Evolutionary conservation across 2,329 filamentous ascomycete species (phyloP).

Genomic region (Alternaria solani): DNA sequence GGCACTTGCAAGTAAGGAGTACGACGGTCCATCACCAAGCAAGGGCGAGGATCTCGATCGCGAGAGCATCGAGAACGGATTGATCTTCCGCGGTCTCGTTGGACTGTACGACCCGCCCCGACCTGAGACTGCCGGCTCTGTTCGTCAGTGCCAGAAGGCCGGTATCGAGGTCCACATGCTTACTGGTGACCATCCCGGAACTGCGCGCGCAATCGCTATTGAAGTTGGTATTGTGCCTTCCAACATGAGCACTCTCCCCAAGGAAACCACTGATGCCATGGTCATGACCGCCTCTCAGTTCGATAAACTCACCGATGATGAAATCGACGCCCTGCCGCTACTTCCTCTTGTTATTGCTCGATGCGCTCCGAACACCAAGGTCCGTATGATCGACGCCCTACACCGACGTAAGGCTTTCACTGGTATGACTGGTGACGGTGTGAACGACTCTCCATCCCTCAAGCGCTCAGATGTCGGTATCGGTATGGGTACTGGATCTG

Average conservation of each 20-base stretch:
- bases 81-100: conserved; percentile 78
- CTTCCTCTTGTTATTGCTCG: conserved; percentile 56
- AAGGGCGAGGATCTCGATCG: conserved; percentile 58
- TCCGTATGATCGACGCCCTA: conserved; percentile 56
- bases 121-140: conserved; percentile 71
- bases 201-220: conserved; percentile 56
- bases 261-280: conserved; percentile 36
- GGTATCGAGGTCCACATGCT: conserved; percentile 58
- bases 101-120: conserved; percentile 88
- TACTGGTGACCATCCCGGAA: conserved; percentile 57
- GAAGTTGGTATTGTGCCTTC: conserved; percentile 56
- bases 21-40: conserved; percentile 52
- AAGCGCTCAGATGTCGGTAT: conserved; percentile 58
- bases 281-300: conserved; percentile 51
- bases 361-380: conserved; percentile 56
- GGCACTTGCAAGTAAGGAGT: conserved; percentile 65
- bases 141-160: conserved; percentile 43
- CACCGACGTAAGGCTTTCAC: conserved; percentile 53
- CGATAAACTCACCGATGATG: conserved; percentile 53
- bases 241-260: conserved; percentile 50
- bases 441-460: conserved; percentile 57
- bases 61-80: conserved; percentile 68
- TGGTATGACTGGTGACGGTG: conserved; percentile 56
- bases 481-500: conserved; percentile 56
- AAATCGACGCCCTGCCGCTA: conserved; percentile 51